Evolutionary conservation across 1,284 basidiomycete genomes (phyloP), one percentile per base, ranked within the genome.

Genomic region (Irpex sp.): DNA sequence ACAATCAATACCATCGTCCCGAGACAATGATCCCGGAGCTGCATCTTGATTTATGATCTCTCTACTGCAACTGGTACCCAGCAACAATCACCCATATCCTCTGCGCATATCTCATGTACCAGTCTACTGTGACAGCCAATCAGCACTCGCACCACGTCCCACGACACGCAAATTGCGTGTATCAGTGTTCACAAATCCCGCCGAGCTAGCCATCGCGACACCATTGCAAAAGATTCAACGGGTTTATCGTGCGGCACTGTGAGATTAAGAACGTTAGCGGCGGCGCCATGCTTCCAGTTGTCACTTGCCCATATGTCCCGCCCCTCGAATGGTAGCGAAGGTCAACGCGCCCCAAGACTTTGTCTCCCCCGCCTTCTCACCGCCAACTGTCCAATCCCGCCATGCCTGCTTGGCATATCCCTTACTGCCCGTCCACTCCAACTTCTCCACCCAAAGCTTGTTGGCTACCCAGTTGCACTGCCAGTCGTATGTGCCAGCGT

Each of bases 391-490:
- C 92, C 91, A 93, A 19, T 87, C 78, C 21, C 79, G 78, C 79
- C 85, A 85, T 48, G 72, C 74, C 68, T 80, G 75, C 69, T 77
- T 71, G 66, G 73, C 75, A 75, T 87, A 93, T 17, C 69, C 80
- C 49, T 76, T 75, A 58, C 80, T 74, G 1, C 89, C 87, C 9
- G 80, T 82, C 91, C 91, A 93, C 59, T 88, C 82, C n/a, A 93
- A 77, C 66, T 84, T 81, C 63, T 92, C 85, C 40, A 89, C 84
- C 91, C 90, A 93, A 56, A 85, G 75, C 70, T 84, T 84, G 73
- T 93, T 93, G 26, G 86, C 85, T 52, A 90, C 80, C 85, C 88
- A 91, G 72, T 92, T 92, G 74, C 89, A 93, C 71, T 90, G 86
- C 83, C 86, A 91, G 72, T 92, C 91, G 67, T 86, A 89, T 40